phyloP scores from a whole-genome alignment of 768 basidiomycete genomes.

The Hypsizygus marmoreus region DNA sequence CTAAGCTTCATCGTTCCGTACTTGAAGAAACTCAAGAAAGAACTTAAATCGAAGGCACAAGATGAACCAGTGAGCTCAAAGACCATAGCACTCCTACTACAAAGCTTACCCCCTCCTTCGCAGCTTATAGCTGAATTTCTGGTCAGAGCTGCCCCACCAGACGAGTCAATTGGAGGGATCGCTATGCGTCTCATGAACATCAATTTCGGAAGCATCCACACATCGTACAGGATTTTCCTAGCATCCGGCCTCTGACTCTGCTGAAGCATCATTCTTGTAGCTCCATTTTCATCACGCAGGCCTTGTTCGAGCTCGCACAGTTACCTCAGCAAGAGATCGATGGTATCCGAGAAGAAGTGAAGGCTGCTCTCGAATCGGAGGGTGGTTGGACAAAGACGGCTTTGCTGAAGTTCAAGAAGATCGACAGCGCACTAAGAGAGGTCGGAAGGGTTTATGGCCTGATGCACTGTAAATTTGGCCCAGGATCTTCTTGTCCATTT shows the following conservation, averaged over 20 bases:
- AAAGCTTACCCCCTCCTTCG: neutral
- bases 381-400: slow-evolving; percentile 38
- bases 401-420: slow-evolving; percentile 32
- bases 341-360: slow-evolving; percentile 32
- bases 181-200: slow-evolving; percentile 38
- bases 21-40: slow-evolving; percentile 26
- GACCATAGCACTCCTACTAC: neutral
- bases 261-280: slow-evolving; percentile 16
- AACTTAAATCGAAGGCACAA: slow-evolving; percentile 22
- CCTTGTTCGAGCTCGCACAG: slow-evolving; percentile 35
- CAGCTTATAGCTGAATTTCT: slow-evolving; percentile 31
- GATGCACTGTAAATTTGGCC: slow-evolving; percentile 29
- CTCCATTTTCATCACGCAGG: slow-evolving; percentile 38
- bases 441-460: slow-evolving; percentile 35
- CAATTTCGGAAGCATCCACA: slow-evolving; percentile 43
- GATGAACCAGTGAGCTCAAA: slow-evolving; percentile 25
- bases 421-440: slow-evolving; percentile 39
- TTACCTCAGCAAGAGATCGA: slow-evolving; percentile 29
- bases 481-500: neutral
- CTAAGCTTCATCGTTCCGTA: slow-evolving; percentile 31
- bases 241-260: neutral
- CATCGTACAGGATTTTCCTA: slow-evolving; percentile 27
- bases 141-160: slow-evolving; percentile 27
- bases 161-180: slow-evolving; percentile 31
- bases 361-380: slow-evolving; percentile 33